These are phyloP conservation scores for Schizophyllum commune DNA, from an alignment of 1,284 basidiomycete species.

Conservation along the genomic window DNA sequence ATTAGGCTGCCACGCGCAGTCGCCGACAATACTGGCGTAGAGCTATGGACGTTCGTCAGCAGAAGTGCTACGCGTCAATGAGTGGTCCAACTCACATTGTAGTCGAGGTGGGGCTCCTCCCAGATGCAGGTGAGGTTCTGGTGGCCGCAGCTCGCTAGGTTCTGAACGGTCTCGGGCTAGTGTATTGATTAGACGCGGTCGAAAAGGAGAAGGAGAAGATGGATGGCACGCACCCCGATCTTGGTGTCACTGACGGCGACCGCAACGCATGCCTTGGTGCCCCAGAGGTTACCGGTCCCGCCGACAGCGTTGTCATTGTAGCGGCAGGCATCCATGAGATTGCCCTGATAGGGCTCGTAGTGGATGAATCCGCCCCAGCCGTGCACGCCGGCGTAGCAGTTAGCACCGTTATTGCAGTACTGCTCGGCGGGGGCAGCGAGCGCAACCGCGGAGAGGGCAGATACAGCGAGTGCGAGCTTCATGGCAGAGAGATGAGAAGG, in stretches of 20 bases:
- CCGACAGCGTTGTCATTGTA: not conserved
- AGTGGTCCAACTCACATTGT: not conserved
- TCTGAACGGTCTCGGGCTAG: not conserved
- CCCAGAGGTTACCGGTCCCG: not conserved
- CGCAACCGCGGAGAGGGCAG: not conserved
- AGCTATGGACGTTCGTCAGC: not conserved
- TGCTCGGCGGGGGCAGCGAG: not conserved
- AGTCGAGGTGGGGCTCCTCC: not conserved
- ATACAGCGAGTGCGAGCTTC: not conserved
- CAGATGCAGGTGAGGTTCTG: not conserved
- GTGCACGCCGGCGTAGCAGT: not conserved
- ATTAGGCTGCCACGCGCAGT: not conserved
- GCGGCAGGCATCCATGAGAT: not conserved
- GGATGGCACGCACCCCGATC: not conserved
- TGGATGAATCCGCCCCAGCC: not conserved
- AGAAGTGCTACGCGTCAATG: too few relatives aligned
- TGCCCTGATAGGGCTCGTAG: not conserved
- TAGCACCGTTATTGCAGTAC: not conserved
- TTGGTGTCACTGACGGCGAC: not conserved
- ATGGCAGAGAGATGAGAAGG: not conserved
- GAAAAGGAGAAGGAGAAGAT: not conserved
- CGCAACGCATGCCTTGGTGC: not conserved
- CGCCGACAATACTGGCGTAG: constrained; percentile 5
- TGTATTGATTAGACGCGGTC: not conserved
- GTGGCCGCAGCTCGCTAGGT: not conserved